Conservation (phyloP, 176 grass and related monocot genomes). For the Puya raimondii region DNA sequence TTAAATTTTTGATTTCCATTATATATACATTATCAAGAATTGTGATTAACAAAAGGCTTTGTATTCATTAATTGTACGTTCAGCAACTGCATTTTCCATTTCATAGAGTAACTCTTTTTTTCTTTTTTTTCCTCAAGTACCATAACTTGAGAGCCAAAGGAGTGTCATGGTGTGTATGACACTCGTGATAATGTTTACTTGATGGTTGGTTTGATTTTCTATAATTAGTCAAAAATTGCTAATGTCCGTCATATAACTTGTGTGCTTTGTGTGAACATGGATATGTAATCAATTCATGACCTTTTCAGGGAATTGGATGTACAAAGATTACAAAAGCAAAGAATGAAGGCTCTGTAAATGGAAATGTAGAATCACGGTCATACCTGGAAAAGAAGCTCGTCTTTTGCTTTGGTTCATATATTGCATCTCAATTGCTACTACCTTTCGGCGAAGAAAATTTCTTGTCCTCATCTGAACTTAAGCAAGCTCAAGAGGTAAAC, state of each 20-base stretch:
- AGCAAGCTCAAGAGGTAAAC: constrained; percentile 33
- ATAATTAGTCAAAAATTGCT: too few relatives aligned
- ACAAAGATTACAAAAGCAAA: constrained; percentile 27
- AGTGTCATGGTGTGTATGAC: too few relatives aligned
- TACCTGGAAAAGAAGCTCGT: constrained; percentile 36
- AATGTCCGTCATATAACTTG: not conserved
- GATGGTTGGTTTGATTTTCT: too few relatives aligned
- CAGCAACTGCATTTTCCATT: constrained; percentile 1
- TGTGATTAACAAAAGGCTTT: too few relatives aligned
- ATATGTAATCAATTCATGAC: not conserved
- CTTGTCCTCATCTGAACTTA: constrained; percentile 26
- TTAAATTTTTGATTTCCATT: not conserved
- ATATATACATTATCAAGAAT: not conserved
- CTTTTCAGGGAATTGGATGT: constrained; percentile 24
- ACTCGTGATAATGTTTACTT: too few relatives aligned
- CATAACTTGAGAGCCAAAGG: too few relatives aligned
- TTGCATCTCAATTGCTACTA: constrained; percentile 31
- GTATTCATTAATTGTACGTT: not conserved
- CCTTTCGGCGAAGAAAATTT: constrained; percentile 36
- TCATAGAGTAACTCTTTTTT: not conserved
- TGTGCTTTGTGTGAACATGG: not conserved
- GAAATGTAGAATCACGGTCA: constrained; percentile 32
- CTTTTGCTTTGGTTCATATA: constrained; percentile 31
- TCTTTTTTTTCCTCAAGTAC: too few relatives aligned
- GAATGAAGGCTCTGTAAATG: constrained; percentile 22